Base-by-base conservation (phyloP, 345 rosid genomes). In the Trapa incisa region DNA sequence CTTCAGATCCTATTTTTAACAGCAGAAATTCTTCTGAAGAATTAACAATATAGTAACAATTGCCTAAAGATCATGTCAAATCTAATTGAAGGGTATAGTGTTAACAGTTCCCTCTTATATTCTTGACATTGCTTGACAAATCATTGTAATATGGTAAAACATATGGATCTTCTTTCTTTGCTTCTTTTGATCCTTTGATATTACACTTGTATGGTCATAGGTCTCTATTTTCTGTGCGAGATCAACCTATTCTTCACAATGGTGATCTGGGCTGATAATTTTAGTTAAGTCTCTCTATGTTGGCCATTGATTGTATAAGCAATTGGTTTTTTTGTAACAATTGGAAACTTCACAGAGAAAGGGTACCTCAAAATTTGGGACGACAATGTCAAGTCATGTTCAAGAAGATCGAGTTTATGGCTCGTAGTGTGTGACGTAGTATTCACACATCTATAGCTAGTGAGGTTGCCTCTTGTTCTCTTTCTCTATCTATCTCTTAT, bases 31-130 rank as follows among this genome's bases (percentile, higher is more conserved):
- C 67, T 12, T 56, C 75, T 71, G 36, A 65, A 36, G 81, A 77
- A 69, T 77, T 60, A 52, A 47, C 74, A 33, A 39, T 66, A 37
- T 68, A 62, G 72, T 73, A 81, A 74, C 77, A 73, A 69, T 61
- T 84, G 65, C 60, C 74, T 17, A 77, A 79, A 67, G 74, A 83
- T 61, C 87, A 91, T 2, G 65, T 47, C 67, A 83, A 82, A 74
- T 78, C 80, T 70, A 73, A 84, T 68, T 87, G 78, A 63, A 81
- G 82, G 82, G 91, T 88, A 68, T 68, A 68, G n/a, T 29, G 38
- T 41, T 65, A 42, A 39, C 37, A 22, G 4, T 15, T 36, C 42
- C 8, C 33, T 39, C 15, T 9, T 33, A 2, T 58, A 33, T 11
- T 32, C 63, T 14, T 58, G 16, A 7, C 37, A 58, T 58, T 32